phyloP scores from a whole-genome alignment of 2,329 filamentous ascomycete genomes.

The Madurella mycetomatis region DNA sequence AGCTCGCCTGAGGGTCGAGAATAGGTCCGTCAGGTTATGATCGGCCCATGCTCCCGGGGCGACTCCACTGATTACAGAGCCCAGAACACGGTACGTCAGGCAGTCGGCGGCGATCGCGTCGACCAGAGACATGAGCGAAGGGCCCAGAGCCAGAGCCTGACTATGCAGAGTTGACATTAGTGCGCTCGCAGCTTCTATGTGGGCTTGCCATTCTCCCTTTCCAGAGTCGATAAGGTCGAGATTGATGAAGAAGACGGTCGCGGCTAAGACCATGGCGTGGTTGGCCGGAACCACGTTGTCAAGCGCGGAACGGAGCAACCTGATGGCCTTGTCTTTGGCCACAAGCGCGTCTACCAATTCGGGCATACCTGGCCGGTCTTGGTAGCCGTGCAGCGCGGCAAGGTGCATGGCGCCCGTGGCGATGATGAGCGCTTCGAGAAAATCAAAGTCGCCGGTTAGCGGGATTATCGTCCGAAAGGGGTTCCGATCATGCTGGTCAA shows the following conservation, averaged over 20 bases:
- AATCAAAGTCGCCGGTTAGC: conserved; percentile 37
- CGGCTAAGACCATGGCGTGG: conserved; percentile 36
- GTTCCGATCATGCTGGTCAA: conserved; percentile 41
- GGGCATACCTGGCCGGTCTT: conserved; percentile 22
- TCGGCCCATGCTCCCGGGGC: conserved; percentile 29
- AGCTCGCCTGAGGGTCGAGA: conserved; percentile 36
- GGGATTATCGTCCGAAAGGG: conserved; percentile 44
- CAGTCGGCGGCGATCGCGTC: conserved; percentile 47
- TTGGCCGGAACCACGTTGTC: conserved; percentile 35
- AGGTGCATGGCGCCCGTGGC: conserved; percentile 47
- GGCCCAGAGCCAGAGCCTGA: conserved; percentile 7
- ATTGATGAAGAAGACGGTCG: conserved; percentile 47
- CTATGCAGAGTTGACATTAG: conserved; percentile 40
- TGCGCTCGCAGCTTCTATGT: conserved; percentile 42
- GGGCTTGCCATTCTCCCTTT: conserved; percentile 44
- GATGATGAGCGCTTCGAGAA: conserved; percentile 44
- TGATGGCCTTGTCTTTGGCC: conserved; percentile 43
- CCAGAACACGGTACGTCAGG: conserved; percentile 46
- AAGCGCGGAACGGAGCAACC: conserved; percentile 39
- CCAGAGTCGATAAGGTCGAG: conserved; percentile 48
- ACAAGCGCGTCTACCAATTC: conserved; percentile 42
- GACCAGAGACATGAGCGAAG: conserved; percentile 35
- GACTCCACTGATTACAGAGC: conserved; percentile 39
- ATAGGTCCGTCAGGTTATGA: conserved; percentile 36
- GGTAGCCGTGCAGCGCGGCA: conserved; percentile 38